These are phyloP conservation scores for Leccinellum albellum DNA, from an alignment of 768 basidiomycete species.

Conservation along the genomic window DNA sequence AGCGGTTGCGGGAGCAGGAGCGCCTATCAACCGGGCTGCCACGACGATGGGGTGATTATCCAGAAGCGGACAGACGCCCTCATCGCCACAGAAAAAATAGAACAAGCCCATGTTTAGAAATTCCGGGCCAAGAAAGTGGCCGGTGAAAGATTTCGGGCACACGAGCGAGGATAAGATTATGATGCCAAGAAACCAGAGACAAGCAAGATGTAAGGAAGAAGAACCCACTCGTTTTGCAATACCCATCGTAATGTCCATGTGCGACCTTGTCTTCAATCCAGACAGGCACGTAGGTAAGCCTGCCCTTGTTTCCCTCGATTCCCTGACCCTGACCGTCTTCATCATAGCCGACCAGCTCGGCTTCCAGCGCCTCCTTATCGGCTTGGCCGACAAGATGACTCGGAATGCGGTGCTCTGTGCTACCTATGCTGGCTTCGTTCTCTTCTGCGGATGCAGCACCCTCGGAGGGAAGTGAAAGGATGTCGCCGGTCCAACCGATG, in stretches of 20 bases:
- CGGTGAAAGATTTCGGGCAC: neutral
- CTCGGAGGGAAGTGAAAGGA: constrained; percentile 47
- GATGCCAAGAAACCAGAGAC: neutral
- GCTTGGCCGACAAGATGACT: constrained; percentile 49
- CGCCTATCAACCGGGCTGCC: constrained; percentile 1
- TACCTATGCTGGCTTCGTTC: constrained; percentile 4
- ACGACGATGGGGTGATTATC: neutral
- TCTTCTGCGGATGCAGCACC: constrained; percentile 27
- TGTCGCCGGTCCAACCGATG: constrained; percentile 92
- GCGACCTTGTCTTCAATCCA: constrained; percentile 89
- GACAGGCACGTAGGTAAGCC: constrained; percentile 79
- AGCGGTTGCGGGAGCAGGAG: neutral
- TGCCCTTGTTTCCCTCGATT: constrained; percentile 40
- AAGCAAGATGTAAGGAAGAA: neutral
- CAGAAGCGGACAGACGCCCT: neutral
- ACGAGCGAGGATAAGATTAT: constrained; percentile 9
- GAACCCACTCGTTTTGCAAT: constrained; percentile 91
- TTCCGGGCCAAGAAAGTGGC: neutral
- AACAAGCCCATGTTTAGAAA: constrained; percentile 12
- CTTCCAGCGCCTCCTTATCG: constrained; percentile 64
- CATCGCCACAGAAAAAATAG: constrained; percentile 3
- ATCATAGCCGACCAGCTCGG: constrained; percentile 57
- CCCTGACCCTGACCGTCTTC: constrained; percentile 44
- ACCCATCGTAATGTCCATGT: constrained; percentile 94
- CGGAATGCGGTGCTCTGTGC: constrained; percentile 39